These are phyloP conservation scores for Phoma sp. DNA, from an alignment of 2,329 filamentous ascomycete species.

Conservation along the genomic window DNA sequence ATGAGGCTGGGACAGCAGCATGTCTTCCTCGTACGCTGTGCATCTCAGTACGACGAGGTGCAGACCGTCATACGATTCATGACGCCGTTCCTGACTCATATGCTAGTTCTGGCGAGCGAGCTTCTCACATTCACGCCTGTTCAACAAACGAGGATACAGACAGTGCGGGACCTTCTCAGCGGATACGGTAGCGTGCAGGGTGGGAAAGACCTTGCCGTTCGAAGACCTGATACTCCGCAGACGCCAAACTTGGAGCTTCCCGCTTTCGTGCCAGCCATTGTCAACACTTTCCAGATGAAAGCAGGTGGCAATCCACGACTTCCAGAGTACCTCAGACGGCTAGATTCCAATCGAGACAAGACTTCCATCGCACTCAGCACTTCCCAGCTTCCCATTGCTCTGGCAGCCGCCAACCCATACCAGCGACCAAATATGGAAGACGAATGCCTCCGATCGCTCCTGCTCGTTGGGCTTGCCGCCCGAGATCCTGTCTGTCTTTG, in stretches of 20 bases:
- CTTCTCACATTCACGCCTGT: constrained; percentile 18
- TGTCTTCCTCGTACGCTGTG: constrained; percentile 52
- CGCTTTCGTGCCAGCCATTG: constrained; percentile 31
- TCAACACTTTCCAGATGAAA: constrained; percentile 51
- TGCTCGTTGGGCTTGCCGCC: constrained; percentile 51
- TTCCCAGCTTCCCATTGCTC: constrained; percentile 49
- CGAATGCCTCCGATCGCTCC: constrained; percentile 52
- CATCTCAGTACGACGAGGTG: constrained; percentile 28
- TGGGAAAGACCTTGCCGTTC: constrained; percentile 15
- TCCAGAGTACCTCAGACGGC: constrained; percentile 48
- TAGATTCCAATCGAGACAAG: constrained; percentile 55
- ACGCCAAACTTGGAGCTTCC: constrained; percentile 5
- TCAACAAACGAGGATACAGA: constrained; percentile 27
- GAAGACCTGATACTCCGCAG: constrained; percentile 28
- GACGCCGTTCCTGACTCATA: constrained; percentile 51
- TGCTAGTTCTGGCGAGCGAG: constrained; percentile 47
- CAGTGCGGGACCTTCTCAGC: constrained; percentile 32
- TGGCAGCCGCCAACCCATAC: constrained; percentile 39
- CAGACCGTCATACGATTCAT: constrained; percentile 49
- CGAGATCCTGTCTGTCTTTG: constrained; percentile 53
- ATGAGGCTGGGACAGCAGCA: constrained; percentile 52
- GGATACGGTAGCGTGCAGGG: constrained; percentile 6
- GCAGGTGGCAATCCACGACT: constrained; percentile 53
- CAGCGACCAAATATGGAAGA: constrained; percentile 46
- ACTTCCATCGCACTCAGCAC: constrained; percentile 52